These are phyloP conservation scores for Crithidia mellificae DNA, from an alignment of 208 protist genomes.

Conservation along the genomic window DNA sequence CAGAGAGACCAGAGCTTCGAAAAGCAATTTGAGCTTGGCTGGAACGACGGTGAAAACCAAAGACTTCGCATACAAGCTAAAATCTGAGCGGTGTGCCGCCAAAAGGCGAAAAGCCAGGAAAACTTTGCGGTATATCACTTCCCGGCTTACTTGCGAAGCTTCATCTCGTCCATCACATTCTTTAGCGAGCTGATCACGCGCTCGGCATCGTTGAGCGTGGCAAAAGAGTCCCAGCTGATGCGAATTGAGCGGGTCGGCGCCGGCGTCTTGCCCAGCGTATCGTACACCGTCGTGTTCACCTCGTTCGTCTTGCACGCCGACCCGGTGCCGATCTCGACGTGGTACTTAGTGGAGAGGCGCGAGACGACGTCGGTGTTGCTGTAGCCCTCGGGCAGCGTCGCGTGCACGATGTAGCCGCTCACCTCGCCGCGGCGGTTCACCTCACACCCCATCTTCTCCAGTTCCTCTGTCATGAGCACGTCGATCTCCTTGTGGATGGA, in stretches of 20 bases:
- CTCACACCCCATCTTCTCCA: conserved; percentile 64
- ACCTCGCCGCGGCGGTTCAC: conserved; percentile 80
- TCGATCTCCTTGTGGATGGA: conserved; percentile 69
- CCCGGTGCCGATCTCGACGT: conserved; percentile 81
- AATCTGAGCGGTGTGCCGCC: too few relatives aligned
- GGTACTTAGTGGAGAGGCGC: conserved; percentile 62
- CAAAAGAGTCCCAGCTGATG: conserved; percentile 77
- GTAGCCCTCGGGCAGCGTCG: conserved; percentile 67
- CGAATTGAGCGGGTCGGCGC: conserved; percentile 61
- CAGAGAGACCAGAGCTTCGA: neutral
- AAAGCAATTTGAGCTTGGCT: conserved; percentile 1
- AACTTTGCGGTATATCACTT: neutral
- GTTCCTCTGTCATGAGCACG: conserved; percentile 50
- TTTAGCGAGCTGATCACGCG: conserved; percentile 52
- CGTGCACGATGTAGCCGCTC: conserved; percentile 81
- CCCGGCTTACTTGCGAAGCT: conserved; percentile 23
- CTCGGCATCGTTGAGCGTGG: conserved; percentile 61
- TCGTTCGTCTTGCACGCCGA: conserved; percentile 79
- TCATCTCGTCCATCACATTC: conserved; percentile 44
- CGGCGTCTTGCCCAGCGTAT: conserved; percentile 69
- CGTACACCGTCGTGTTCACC: conserved; percentile 77
- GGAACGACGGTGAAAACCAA: too few relatives aligned
- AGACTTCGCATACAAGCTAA: too few relatives aligned
- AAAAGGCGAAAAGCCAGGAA: neutral
- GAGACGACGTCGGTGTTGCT: conserved; percentile 79